Evolutionary conservation across 2,329 filamentous ascomycete genomes (phyloP).

Genomic region (Ophiostoma tasmaniense): DNA sequence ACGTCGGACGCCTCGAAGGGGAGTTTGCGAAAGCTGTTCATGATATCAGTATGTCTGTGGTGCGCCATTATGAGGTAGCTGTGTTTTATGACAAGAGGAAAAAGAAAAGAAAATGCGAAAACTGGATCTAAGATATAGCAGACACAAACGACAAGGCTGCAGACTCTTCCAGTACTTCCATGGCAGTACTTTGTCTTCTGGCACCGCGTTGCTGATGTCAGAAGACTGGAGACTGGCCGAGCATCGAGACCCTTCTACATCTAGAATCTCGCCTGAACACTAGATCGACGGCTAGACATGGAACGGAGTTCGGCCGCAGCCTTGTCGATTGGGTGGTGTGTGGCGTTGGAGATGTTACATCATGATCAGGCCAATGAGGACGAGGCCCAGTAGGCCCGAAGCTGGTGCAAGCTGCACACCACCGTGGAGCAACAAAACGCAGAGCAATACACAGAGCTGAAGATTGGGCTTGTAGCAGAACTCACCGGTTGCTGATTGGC

Average conservation of each 20-base stretch:
- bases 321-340: background rate
- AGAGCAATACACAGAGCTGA: background rate
- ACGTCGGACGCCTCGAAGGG: conserved; percentile 6
- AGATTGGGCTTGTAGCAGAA: background rate
- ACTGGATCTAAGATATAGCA: no score
- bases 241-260: background rate
- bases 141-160: background rate
- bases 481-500: conserved; percentile 2
- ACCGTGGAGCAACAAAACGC: background rate
- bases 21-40: conserved; percentile 11
- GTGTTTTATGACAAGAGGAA: background rate
- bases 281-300: background rate
- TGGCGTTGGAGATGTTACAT: background rate
- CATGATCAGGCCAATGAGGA: background rate
- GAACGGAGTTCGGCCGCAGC: background rate
- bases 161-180: background rate
- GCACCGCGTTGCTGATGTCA: background rate
- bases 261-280: background rate
- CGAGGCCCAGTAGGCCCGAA: background rate
- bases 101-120: background rate
- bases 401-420: background rate
- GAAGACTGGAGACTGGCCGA: background rate
- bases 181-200: background rate
- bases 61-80: background rate
- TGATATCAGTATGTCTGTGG: conserved; percentile 5